phyloP scores from a whole-genome alignment of 2,329 filamentous ascomycete species.

The Pseudodiploospora longispora region DNA sequence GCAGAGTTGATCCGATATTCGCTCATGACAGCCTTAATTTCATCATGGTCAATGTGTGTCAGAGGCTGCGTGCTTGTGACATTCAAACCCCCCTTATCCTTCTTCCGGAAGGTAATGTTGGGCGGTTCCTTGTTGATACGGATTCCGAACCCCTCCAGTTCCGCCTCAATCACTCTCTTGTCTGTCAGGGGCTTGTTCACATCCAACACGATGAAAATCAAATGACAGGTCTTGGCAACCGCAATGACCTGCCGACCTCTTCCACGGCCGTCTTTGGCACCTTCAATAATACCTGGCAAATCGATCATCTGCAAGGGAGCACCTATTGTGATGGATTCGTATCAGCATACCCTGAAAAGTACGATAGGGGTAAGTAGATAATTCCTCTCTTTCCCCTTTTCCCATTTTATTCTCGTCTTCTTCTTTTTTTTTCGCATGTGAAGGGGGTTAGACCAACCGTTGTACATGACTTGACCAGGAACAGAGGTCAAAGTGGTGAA shows the following conservation, averaged over 20 bases:
- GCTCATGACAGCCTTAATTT: constrained; percentile 96
- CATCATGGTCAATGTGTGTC: constrained; percentile 86
- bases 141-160: constrained; percentile 95
- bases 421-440: no score
- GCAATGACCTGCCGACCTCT: constrained; percentile 97
- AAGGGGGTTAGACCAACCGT: constrained; percentile 43
- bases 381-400: no score
- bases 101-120: constrained; percentile 99
- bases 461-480: constrained; percentile 91
- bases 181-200: constrained; percentile 98
- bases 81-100: constrained; percentile 94
- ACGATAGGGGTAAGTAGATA: no score
- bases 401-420: no score
- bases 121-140: constrained; percentile 94
- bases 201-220: constrained; percentile 97
- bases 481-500: constrained; percentile 98
- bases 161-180: constrained; percentile 89
- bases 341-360: no score
- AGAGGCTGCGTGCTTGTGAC: constrained; percentile 93
- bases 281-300: constrained; percentile 96
- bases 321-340: constrained; percentile 31
- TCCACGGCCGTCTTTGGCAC: constrained; percentile 95
- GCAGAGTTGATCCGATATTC: constrained; percentile 96
- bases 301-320: constrained; percentile 98
- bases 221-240: constrained; percentile 94